phyloP scores from a whole-genome alignment of 768 basidiomycete genomes.

The Calocera viscosa region DNA sequence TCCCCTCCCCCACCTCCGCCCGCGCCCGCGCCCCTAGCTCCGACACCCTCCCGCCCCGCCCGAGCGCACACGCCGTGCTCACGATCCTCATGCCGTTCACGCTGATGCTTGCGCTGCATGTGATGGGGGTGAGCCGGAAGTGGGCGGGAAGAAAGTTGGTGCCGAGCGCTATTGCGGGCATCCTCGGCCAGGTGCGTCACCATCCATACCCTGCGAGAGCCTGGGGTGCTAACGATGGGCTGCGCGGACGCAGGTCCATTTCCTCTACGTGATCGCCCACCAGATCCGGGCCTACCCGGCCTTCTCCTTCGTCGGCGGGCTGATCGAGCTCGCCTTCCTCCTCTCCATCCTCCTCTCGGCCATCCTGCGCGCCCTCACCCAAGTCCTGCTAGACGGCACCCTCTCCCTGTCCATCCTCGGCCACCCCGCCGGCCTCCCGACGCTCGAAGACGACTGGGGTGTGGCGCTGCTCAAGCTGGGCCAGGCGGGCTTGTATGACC shows the following conservation, averaged over 20 bases:
- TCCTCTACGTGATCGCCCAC: not conserved
- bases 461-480: not conserved
- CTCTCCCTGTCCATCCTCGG: not conserved
- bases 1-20: slow-evolving; percentile 35
- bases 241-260: not conserved
- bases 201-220: too few relatives aligned
- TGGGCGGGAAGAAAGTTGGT: not conserved
- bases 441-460: not conserved
- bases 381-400: not conserved
- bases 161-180: not conserved
- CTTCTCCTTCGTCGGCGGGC: slow-evolving; percentile 1
- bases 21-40: slow-evolving; percentile 21
- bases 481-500: not conserved
- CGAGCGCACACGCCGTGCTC: slow-evolving; percentile 60
- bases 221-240: too few relatives aligned
- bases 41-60: slow-evolving; percentile 42
- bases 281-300: not conserved
- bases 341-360: not conserved
- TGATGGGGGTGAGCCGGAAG: not conserved
- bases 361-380: not conserved
- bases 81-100: slow-evolving; percentile 55
- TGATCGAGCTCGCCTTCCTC: not conserved
- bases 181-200: not conserved
- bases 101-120: not conserved
- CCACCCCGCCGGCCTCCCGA: not conserved